Base-by-base conservation (phyloP, 352 stramenopile species). In the Pythium volutum region DNA sequence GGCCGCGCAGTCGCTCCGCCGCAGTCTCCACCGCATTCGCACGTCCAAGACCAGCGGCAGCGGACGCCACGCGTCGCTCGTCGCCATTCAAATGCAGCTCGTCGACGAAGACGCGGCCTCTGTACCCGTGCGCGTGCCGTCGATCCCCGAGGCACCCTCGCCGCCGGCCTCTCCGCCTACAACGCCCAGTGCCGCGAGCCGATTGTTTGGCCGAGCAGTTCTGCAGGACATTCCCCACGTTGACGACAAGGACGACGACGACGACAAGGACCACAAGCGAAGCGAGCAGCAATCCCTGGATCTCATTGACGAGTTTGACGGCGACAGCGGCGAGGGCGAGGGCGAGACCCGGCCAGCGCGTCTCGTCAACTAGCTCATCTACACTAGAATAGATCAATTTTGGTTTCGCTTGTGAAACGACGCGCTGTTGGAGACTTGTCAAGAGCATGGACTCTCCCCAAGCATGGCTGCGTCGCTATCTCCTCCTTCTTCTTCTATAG, bases 1-100 rank as follows among this genome's bases (percentile, higher is more conserved):
- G 62, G 79, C 79, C 0, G 77, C 74, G 18, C 66, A 80, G 33
- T 77, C 67, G 18, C 61, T 91, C 3, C 79, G 76, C 10, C 75
- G 73, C 1, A 86, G 75, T 54, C 58, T 88, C 11, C 60, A 77
- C 26, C 78, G 70, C 22, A 76, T 74, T 27, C 73, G 70, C 23
- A 69, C 69, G n/a, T 75, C 67, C 46, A 59, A 62, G 33, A 49
- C 34, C 23, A 48, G 18, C 39, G 31, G 52, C 14, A 43, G 36
- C 36, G 18, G 36, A 9, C 36, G 36, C 36, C 14, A 22, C 18
- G 14, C 36, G 36, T 43, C 36, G 9, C 36, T 43, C 18, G 15
- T 7, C 0, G 18, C 18, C 7, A 18, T 20, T 22, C 36, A 43
- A 20, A 15, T 22, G 14, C 14, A 43, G 18, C 14, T 22, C 14